Conservation (phyloP, 495 filamentous ascomycete species). For the Apodospora peruviana region DNA sequence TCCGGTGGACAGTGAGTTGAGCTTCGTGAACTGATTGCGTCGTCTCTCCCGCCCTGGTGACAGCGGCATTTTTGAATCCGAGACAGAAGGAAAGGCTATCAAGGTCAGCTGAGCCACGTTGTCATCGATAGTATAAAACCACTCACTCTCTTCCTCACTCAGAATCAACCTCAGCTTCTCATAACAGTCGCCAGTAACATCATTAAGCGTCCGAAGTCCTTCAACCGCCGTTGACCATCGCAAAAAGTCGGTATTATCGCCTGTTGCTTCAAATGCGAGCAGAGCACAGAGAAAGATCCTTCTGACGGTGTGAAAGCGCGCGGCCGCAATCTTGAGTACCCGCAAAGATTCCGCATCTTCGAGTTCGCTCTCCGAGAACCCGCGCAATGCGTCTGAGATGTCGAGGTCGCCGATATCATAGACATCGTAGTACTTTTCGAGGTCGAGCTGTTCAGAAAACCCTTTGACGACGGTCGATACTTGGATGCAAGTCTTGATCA, state of each 20-base stretch:
- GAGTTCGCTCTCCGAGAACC: conserved; percentile 54
- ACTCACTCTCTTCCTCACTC: conserved; percentile 79
- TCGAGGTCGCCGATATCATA: conserved; percentile 84
- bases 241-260: conserved; percentile 69
- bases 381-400: conserved; percentile 58
- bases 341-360: conserved; percentile 77
- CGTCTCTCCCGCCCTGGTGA: conserved; percentile 74
- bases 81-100: conserved; percentile 32
- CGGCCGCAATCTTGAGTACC: conserved; percentile 69
- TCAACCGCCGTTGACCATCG: conserved; percentile 77
- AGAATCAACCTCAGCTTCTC: conserved; percentile 59
- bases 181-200: conserved; percentile 50
- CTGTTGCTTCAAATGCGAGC: conserved; percentile 80
- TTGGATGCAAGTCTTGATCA: conserved; percentile 64
- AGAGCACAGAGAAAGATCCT: conserved; percentile 82
- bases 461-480: conserved; percentile 61
- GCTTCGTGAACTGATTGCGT: conserved; percentile 75
- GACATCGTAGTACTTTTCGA: conserved; percentile 87
- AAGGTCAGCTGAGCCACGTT: conserved; percentile 12
- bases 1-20: conserved; percentile 82
- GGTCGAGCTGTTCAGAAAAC: conserved; percentile 68
- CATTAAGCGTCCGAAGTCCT: conserved; percentile 60
- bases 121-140: neutral
- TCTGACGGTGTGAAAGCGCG: conserved; percentile 71
- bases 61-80: conserved; percentile 60